Evolutionary conservation across 2,329 filamentous ascomycete genomes (phyloP), one percentile per base, ranked within the genome.

Genomic region (Penicillium palitans): DNA sequence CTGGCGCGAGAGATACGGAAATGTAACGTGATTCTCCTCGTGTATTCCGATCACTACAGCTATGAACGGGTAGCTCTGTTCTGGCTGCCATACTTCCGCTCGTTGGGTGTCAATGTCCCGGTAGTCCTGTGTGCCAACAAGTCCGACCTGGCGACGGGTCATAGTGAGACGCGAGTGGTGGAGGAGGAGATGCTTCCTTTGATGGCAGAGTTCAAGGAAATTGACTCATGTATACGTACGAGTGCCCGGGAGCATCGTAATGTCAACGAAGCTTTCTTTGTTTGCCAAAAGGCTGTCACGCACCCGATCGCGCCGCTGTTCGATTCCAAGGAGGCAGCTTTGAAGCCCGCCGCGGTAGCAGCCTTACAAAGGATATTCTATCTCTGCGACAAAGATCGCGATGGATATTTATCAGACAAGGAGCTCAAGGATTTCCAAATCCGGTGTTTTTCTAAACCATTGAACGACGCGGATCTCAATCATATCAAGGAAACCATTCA

Each of bases 21-120:
- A 76, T 95, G 90, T 70, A 99, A 97, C 74, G 93, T 97, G 66
- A 98, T 99, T 64, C 83, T 98, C 19, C 86, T 99, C 44, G 93
- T 99, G 55, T 99, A 99, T 76, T 93, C 93, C 65, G 95, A 99
- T 74, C 93, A 98, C 78, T 99, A 99, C 80, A 98, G 93, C 82
- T 99, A 98, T 79, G 95, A 99, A 74, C 84, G 95, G 39, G 93
- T 99, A 4, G 95, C 93, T 4, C 82, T 99, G 46, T 99, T 98
- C 76, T 99, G 95, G 95, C 90, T 99, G 85, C 95, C 95, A 12
- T 96, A 97, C 76, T 98, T 99, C 72, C 90, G 95, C 61, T 96
- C 93, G 4, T 84, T 99, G 40, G 95, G 95, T n/a, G 95, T 99
- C 72, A 99, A 99, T 73, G 92, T 99, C 24, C 95, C 95, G 0